These are phyloP conservation scores for Fusarium guadeloupense DNA, from an alignment of 2,329 filamentous ascomycete species.

Conservation along the genomic window DNA sequence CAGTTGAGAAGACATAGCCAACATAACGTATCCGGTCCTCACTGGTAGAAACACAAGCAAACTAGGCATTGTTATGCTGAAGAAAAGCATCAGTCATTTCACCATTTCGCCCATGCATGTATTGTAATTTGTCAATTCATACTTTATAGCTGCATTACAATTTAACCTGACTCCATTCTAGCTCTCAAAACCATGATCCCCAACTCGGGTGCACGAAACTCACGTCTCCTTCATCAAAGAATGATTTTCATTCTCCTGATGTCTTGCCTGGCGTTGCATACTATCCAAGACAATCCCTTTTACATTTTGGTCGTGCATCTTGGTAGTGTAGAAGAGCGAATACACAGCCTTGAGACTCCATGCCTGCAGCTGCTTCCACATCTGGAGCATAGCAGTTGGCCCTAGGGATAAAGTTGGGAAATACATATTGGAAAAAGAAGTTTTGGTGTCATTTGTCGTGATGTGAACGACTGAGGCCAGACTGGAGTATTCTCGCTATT, in stretches of 20 bases:
- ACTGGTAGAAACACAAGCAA: too few relatives aligned
- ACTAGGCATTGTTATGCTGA: too few relatives aligned
- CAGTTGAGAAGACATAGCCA: too few relatives aligned
- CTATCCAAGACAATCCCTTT: constrained; percentile 76
- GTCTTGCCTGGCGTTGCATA: constrained; percentile 75
- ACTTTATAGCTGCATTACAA: too few relatives aligned
- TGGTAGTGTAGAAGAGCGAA: constrained; percentile 70
- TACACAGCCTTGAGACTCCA: constrained; percentile 73
- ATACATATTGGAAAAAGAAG: background rate
- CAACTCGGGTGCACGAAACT: too few relatives aligned
- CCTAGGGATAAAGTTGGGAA: background rate
- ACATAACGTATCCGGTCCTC: too few relatives aligned
- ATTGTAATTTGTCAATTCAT: too few relatives aligned
- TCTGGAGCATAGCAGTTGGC: background rate
- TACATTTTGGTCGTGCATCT: constrained; percentile 65
- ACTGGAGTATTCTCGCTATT: background rate
- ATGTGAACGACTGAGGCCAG: background rate
- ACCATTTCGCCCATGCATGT: too few relatives aligned
- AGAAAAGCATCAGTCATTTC: too few relatives aligned
- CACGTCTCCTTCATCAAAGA: background rate
- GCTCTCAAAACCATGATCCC: too few relatives aligned
- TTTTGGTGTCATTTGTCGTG: background rate
- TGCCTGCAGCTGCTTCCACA: constrained; percentile 58
- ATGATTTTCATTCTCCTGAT: constrained; percentile 54
- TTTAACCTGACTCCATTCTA: too few relatives aligned